Conservation (phyloP, 2,329 filamentous ascomycete genomes). For the Colletotrichum limetticola region DNA sequence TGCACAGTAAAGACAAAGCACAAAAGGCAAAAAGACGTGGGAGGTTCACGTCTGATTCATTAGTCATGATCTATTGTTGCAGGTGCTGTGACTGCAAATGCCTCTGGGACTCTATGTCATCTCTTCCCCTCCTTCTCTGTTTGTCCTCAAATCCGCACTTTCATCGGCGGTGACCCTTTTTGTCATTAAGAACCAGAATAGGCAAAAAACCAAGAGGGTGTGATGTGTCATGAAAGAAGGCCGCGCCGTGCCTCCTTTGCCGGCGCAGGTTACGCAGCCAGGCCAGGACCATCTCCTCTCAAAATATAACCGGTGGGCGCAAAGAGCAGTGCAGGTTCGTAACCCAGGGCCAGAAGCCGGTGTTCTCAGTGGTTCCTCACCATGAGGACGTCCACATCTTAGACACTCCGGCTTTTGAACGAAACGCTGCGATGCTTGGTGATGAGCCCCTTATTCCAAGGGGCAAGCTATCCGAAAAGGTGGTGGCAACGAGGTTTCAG, state of each 20-base stretch:
- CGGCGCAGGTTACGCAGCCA: constrained; percentile 39
- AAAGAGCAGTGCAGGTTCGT: constrained; percentile 5
- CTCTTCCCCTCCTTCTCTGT: neutral
- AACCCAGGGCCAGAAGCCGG: constrained; percentile 4
- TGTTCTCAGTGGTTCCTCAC: neutral
- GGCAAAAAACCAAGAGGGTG: constrained; percentile 3
- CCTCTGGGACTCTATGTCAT: constrained; percentile 21
- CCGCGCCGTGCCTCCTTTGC: constrained; percentile 34
- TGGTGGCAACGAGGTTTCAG: neutral
- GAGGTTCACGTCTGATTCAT: constrained; percentile 27
- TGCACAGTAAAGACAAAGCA: neutral
- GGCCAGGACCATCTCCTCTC: constrained; percentile 18
- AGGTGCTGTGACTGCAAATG: constrained; percentile 10
- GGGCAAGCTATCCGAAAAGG: neutral
- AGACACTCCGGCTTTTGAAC: neutral
- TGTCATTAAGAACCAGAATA: constrained; percentile 18
- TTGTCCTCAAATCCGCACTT: neutral
- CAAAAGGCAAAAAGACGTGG: neutral
- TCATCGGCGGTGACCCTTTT: constrained; percentile 9
- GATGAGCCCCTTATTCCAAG: neutral
- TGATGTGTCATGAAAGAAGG: constrained; percentile 20
- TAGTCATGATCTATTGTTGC: constrained; percentile 32
- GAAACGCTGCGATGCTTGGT: neutral
- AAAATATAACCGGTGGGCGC: constrained; percentile 13
- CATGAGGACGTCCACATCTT: neutral